phyloP scores from a whole-genome alignment of 1,284 basidiomycete genomes.

The Phenoliferia sp. region DNA sequence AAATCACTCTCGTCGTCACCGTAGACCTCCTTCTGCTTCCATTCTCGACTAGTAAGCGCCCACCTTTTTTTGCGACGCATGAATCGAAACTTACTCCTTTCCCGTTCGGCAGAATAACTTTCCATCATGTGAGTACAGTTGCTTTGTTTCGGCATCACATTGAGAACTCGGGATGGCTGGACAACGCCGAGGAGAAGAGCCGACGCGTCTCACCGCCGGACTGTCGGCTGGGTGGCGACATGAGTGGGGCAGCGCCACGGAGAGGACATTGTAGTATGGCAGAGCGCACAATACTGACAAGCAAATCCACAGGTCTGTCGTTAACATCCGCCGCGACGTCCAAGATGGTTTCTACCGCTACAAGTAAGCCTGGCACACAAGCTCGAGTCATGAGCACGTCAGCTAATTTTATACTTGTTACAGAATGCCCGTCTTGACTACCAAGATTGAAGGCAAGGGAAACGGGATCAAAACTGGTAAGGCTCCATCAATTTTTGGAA shows the following conservation, averaged over 20 bases:
- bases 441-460: constrained; percentile 97
- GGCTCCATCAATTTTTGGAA: background rate
- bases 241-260: background rate
- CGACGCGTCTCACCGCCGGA: background rate
- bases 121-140: background rate
- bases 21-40: background rate
- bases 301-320: constrained; percentile 39
- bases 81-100: background rate
- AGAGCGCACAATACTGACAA: background rate
- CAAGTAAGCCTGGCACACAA: constrained; percentile 38
- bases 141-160: background rate
- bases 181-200: background rate
- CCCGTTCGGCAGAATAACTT: background rate
- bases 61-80: background rate
- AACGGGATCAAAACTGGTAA: constrained; percentile 92
- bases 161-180: background rate
- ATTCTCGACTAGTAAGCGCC: background rate
- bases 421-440: constrained; percentile 90
- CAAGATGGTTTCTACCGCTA: constrained; percentile 61
- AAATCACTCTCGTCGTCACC: background rate
- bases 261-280: background rate
- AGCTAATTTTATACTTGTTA: background rate
- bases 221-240: background rate
- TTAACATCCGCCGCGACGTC: constrained; percentile 98
- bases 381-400: background rate